These are phyloP conservation scores for Chrysanthemum lavandulifolium DNA, from an alignment of 129 eudicot species.

Conservation along the genomic window DNA sequence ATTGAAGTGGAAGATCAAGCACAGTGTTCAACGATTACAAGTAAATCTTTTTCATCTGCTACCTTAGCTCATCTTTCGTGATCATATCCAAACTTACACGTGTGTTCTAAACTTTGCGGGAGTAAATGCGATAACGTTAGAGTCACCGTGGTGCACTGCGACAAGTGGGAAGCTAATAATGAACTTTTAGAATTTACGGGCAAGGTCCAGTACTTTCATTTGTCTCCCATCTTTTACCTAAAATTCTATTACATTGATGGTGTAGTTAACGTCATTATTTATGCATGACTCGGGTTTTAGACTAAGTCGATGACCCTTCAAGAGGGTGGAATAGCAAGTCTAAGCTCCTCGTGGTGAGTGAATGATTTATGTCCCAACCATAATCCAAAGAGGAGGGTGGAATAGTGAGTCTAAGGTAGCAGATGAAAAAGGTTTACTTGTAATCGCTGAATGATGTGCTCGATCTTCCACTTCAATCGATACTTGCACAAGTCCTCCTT, in stretches of 20 bases:
- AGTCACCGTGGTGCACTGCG: constrained; percentile 91
- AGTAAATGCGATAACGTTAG: constrained; percentile 99
- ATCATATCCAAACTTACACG: constrained; percentile 7
- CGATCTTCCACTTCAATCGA: too few relatives aligned
- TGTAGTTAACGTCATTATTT: constrained; percentile 11
- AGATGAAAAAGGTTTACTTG: too few relatives aligned
- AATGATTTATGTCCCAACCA: too few relatives aligned
- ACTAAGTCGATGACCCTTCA: constrained; percentile 93
- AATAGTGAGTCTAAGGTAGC: constrained; percentile 79
- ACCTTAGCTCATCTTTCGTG: not conserved
- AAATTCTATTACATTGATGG: not conserved
- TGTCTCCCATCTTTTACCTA: not conserved
- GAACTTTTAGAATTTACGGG: constrained; percentile 96
- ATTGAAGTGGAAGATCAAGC: constrained; percentile 99
- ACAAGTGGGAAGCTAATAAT: constrained; percentile 96
- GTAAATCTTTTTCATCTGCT: constrained; percentile 39
- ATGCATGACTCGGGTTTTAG: constrained; percentile 59
- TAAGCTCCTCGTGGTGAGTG: constrained; percentile 90
- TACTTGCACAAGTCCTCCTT: too few relatives aligned
- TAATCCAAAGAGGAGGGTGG: constrained; percentile 99
- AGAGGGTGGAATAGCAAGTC: constrained; percentile 99
- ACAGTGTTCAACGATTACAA: constrained; percentile 87
- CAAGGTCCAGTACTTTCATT: constrained; percentile 37
- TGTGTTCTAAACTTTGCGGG: constrained; percentile 45
- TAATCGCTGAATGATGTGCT: too few relatives aligned